Evolutionary conservation across 2,329 filamentous ascomycete genomes (phyloP).

Genomic region (Aureobasidium lini): DNA sequence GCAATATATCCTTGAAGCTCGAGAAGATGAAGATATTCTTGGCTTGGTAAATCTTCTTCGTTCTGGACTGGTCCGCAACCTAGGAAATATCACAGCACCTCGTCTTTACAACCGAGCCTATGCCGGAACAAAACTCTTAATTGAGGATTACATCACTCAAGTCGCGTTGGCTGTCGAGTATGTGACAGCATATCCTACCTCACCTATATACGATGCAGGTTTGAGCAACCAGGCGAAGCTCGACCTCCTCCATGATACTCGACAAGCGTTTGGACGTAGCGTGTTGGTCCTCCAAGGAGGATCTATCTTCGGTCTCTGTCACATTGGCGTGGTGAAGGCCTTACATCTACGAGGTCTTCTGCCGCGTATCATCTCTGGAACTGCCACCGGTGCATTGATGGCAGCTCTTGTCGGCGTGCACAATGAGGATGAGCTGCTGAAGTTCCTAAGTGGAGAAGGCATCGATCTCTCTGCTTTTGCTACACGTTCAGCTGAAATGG

Average conservation of each 20-base stretch:
- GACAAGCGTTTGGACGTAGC: slow-evolving; percentile 80
- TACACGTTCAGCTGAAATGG: slow-evolving; percentile 28
- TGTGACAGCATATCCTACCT: slow-evolving; percentile 59
- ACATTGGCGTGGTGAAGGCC: slow-evolving; percentile 84
- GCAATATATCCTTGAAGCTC: slow-evolving; percentile 60
- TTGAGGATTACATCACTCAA: slow-evolving; percentile 83
- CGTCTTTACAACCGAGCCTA: slow-evolving; percentile 79
- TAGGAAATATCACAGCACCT: slow-evolving; percentile 82
- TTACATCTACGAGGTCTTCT: slow-evolving; percentile 72
- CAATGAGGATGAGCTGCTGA: slow-evolving; percentile 74
- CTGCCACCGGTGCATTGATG: slow-evolving; percentile 81
- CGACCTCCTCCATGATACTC: slow-evolving; percentile 77
- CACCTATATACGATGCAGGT: slow-evolving; percentile 24
- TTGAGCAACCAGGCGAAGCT: slow-evolving; percentile 72
- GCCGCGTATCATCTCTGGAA: slow-evolving; percentile 85
- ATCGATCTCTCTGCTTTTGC: slow-evolving; percentile 79
- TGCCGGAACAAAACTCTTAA: slow-evolving; percentile 79
- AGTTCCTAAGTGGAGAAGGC: slow-evolving; percentile 66
- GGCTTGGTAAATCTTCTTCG: slow-evolving; percentile 71
- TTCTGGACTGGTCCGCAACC: slow-evolving; percentile 68
- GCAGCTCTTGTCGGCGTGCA: slow-evolving; percentile 82
- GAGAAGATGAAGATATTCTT: slow-evolving; percentile 64
- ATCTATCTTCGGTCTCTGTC: slow-evolving; percentile 83
- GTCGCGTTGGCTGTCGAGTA: slow-evolving; percentile 75
- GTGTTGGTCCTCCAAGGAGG: slow-evolving; percentile 83